phyloP scores from a whole-genome alignment of 495 filamentous ascomycete species.

The Lichenothelia convexa region DNA sequence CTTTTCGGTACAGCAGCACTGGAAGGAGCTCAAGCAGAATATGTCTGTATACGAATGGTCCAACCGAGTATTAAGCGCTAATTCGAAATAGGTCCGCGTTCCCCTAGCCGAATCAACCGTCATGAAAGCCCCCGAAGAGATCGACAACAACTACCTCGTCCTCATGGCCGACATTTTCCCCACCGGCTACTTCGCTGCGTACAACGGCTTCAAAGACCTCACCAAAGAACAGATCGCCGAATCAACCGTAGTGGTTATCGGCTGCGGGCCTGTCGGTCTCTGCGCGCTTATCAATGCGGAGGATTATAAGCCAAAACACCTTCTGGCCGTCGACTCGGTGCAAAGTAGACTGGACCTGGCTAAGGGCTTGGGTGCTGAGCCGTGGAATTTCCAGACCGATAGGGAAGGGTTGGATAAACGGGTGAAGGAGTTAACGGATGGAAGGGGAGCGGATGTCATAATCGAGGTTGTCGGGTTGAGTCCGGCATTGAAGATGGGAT shows the following conservation, averaged over 20 bases:
- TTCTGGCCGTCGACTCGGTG: slow-evolving; percentile 77
- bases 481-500: slow-evolving; percentile 63
- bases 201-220: slow-evolving; percentile 57
- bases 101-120: slow-evolving; percentile 73
- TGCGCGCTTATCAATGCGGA: slow-evolving; percentile 74
- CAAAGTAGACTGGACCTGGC: slow-evolving; percentile 63
- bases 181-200: slow-evolving; percentile 80
- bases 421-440: slow-evolving; percentile 60
- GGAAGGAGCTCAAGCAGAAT: slow-evolving; percentile 85
- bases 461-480: slow-evolving; percentile 85
- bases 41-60: too few relatives aligned
- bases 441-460: slow-evolving; percentile 75
- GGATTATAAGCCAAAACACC: slow-evolving; percentile 59
- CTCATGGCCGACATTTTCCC: slow-evolving; percentile 77
- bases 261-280: slow-evolving; percentile 59
- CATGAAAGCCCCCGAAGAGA: slow-evolving; percentile 54
- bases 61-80: too few relatives aligned
- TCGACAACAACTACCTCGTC: slow-evolving; percentile 63
- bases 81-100: slow-evolving; percentile 80
- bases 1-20: slow-evolving; percentile 59
- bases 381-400: slow-evolving; percentile 62
- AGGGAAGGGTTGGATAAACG: slow-evolving; percentile 47
- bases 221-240: slow-evolving; percentile 42
- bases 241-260: slow-evolving; percentile 63
- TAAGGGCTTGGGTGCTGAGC: slow-evolving; percentile 61